Percentiles rank a stretch among this genome's conserved stretches.
Conservation (phyloP, 305 asterid genomes). For the Fraxinus sp. region DNA sequence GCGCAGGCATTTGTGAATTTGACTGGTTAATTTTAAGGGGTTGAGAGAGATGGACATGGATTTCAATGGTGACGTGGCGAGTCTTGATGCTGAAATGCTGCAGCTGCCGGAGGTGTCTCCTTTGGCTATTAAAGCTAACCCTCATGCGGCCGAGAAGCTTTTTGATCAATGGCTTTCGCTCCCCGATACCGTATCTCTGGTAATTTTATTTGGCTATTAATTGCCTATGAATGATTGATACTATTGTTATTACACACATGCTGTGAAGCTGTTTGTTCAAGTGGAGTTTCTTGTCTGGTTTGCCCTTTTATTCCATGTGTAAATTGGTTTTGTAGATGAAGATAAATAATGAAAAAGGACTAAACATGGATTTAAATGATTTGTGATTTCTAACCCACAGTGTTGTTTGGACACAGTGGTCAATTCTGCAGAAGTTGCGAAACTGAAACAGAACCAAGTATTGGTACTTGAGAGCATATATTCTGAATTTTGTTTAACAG, state of each 20-base stretch:
- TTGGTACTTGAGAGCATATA: not conserved
- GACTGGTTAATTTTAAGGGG: slow-evolving; percentile 19
- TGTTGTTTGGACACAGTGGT: not conserved
- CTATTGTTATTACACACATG: slow-evolving; percentile 11
- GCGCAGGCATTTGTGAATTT: slow-evolving; percentile 33
- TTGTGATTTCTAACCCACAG: not conserved
- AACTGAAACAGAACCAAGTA: not conserved
- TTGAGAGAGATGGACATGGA: slow-evolving; percentile 74
- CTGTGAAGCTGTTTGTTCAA: not conserved
- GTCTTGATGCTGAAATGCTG: slow-evolving; percentile 81
- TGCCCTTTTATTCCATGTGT: slow-evolving; percentile 17
- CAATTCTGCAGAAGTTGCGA: not conserved
- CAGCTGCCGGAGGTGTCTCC: slow-evolving; percentile 92
- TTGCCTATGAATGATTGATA: slow-evolving; percentile 14
- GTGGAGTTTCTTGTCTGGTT: not conserved
- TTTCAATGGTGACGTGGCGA: slow-evolving; percentile 69
- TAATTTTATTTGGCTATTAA: slow-evolving; percentile 28
- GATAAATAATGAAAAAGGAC: not conserved
- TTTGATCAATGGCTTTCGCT: slow-evolving; percentile 95
- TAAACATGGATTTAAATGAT: not conserved
- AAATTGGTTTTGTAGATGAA: slow-evolving; percentile 7
- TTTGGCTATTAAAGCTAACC: slow-evolving; percentile 73
- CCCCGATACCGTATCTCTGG: slow-evolving; percentile 73
- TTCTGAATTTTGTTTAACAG: not conserved
- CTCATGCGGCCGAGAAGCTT: slow-evolving; percentile 62